A percentile compares a stretch with the other conserved stretches of the same genome.
Evolutionary conservation across 1,284 basidiomycete genomes (phyloP).

Genomic region (Chalciporus sp.): DNA sequence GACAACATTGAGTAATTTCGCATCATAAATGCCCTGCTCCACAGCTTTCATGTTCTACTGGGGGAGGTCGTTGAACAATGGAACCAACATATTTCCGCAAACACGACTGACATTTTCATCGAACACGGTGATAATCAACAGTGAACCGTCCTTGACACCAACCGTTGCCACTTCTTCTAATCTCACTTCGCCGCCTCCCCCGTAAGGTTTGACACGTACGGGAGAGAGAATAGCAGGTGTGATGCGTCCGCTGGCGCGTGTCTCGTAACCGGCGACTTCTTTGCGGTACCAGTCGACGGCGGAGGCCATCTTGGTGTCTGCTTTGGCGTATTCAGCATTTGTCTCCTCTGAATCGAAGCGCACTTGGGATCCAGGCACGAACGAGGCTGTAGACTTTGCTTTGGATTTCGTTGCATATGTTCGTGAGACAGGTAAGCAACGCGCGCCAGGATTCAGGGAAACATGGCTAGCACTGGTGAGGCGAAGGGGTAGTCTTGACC

Average conservation of each 20-base stretch:
- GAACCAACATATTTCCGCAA: neutral
- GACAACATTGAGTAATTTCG: conserved; percentile 67
- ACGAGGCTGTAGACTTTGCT: conserved; percentile 48
- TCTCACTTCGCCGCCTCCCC: conserved; percentile 39
- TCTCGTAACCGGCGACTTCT: conserved; percentile 66
- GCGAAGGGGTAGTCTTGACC: neutral
- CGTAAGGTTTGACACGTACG: conserved; percentile 59
- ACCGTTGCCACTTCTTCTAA: conserved; percentile 76
- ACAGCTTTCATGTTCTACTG: conserved; percentile 72
- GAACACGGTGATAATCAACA: conserved; percentile 71
- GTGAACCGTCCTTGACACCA: conserved; percentile 74
- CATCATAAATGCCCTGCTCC: conserved; percentile 70
- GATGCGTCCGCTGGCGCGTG: conserved; percentile 73
- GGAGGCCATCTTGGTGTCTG: conserved; percentile 63
- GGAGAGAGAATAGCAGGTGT: conserved; percentile 70
- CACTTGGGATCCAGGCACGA: conserved; percentile 60
- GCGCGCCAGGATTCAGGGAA: neutral
- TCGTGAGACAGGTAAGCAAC: conserved; percentile 10
- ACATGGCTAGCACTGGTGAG: neutral
- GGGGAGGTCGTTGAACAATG: conserved; percentile 8
- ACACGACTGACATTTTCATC: conserved; percentile 63
- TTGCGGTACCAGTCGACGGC: conserved; percentile 71
- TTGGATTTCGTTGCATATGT: conserved; percentile 37
- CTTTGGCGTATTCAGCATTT: conserved; percentile 54
- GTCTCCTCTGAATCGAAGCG: conserved; percentile 52